These are phyloP conservation scores for Plasmodium malariae DNA, from an alignment of 169 alveolate genomes.

Conservation along the genomic window DNA sequence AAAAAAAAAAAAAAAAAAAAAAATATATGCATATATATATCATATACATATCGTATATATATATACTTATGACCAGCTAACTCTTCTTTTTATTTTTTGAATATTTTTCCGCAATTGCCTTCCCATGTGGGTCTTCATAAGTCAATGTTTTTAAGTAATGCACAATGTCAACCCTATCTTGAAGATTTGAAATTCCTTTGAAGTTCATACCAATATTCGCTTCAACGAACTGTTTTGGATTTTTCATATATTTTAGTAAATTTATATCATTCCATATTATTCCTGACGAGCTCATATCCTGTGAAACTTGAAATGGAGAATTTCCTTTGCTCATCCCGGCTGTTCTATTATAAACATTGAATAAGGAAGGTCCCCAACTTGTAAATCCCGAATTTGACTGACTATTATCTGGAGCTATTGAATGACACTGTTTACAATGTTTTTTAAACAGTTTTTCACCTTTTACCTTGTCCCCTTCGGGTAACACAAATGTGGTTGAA, in stretches of 20 bases:
- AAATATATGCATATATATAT: not conserved
- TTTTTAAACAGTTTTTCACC: constrained; percentile 89
- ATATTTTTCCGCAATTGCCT: constrained; percentile 78
- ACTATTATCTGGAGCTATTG: constrained; percentile 88
- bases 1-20: not conserved
- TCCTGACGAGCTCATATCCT: constrained; percentile 81
- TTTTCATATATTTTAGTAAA: constrained; percentile 87
- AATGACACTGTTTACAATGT: constrained; percentile 90
- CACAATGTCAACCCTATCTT: constrained; percentile 87
- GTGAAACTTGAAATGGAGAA: constrained; percentile 81
- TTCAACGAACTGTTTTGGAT: constrained; percentile 84
- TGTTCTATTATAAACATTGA: constrained; percentile 87
- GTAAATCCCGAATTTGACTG: constrained; percentile 85
- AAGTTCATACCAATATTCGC: constrained; percentile 86
- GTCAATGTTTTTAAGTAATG: constrained; percentile 86
- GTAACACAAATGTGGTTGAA: constrained; percentile 81
- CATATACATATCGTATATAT: too few species aligned
- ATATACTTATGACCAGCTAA: not conserved
- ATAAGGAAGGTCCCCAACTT: constrained; percentile 88
- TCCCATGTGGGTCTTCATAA: constrained; percentile 84
- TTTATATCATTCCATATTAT: constrained; percentile 89
- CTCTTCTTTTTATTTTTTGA: constrained; percentile 22
- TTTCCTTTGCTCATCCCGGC: constrained; percentile 85
- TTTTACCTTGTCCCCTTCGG: constrained; percentile 84
- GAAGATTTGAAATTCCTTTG: constrained; percentile 85